Evolutionary conservation across 2,329 filamentous ascomycete species (phyloP).

Genomic region (Sarocladiaceae sp.): DNA sequence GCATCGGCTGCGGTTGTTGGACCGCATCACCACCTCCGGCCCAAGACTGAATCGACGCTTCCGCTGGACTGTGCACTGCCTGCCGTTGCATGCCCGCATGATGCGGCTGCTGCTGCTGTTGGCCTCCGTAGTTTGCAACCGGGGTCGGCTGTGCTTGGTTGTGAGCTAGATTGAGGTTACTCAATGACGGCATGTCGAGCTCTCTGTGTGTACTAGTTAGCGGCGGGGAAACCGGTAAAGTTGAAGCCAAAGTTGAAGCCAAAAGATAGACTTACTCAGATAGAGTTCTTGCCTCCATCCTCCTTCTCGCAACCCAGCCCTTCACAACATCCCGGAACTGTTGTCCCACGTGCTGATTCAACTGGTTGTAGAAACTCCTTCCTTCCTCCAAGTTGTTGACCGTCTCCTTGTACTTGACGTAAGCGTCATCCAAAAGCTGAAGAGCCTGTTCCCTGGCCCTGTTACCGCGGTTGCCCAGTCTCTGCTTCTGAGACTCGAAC

Average conservation of each 20-base stretch:
- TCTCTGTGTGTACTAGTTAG: slow-evolving; percentile 31
- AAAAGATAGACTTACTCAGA: slow-evolving; percentile 58
- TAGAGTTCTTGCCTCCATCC: slow-evolving; percentile 73
- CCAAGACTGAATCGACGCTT: slow-evolving; percentile 57
- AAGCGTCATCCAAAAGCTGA: slow-evolving; percentile 85
- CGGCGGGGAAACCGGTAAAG: too few relatives aligned
- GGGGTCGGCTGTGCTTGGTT: slow-evolving; percentile 20
- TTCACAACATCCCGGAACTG: slow-evolving; percentile 76
- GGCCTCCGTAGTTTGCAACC: slow-evolving; percentile 18
- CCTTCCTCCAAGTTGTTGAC: slow-evolving; percentile 87
- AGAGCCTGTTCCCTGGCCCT: slow-evolving; percentile 78
- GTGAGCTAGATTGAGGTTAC: slow-evolving; percentile 36
- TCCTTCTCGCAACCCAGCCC: slow-evolving; percentile 74
- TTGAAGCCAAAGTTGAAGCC: neutral
- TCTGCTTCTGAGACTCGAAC: slow-evolving; percentile 65
- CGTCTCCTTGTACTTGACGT: slow-evolving; percentile 95
- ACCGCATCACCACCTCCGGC: slow-evolving; percentile 48
- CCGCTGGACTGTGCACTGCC: slow-evolving; percentile 27
- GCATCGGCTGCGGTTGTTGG: slow-evolving; percentile 49
- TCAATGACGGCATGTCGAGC: slow-evolving; percentile 47
- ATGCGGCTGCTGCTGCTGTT: slow-evolving; percentile 13
- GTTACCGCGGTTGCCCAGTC: slow-evolving; percentile 59
- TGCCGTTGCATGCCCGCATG: slow-evolving; percentile 15
- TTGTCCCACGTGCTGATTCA: slow-evolving; percentile 76
- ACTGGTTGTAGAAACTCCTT: slow-evolving; percentile 94